Base-by-base conservation (phyloP, 768 basidiomycete species). In the Suillus occidentalis region DNA sequence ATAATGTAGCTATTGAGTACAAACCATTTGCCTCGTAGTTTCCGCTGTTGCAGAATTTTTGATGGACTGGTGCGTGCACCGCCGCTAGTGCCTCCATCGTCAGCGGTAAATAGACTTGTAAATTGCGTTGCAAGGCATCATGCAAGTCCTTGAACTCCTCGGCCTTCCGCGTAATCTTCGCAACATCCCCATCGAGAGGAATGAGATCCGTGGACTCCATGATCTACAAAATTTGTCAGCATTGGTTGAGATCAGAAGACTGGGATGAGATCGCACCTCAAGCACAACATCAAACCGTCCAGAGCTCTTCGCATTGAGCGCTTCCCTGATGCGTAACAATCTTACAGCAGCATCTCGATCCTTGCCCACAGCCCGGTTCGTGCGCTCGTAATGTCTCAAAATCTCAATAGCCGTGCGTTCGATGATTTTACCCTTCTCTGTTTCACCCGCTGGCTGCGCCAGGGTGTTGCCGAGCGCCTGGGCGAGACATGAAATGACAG, bases 81-180 rank as follows among this genome's bases (percentile, higher is more conserved):
- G 84, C 87, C 58, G 91, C 90, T 34, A 99, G 86, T 36, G 90
- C 87, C 72, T 95, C 94, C 97, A 99, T 99, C 25, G 94, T 91
- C 45, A 95, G 84, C 40, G 92, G 86, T 58, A 99, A 83, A 75
- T 97, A 92, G 2, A 87, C 85, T 71, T 94, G 94, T 75, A 99
- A 77, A 79, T 97, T 98, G 68, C 91, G 87, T 71, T 95, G 92
- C 71, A 97, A 80, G 2, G 92, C 85, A 69, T 97, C 93, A 63
- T 97, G 90, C 20, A 91, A 77, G 61, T 94, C 88, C 73, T 89
- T 89, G 80, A 98, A 96, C 70, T 95, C 91, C 72, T 97, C 94
- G 18, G 94, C 92, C 52, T 89, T 84, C 47, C 89, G 85, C 40
- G 92, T 94, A 71, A 94, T 94, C 74, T 90, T 89, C 10, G 87